These are phyloP conservation scores for Takashimella koratensis DNA, from an alignment of 1,284 basidiomycete species.

Conservation along the genomic window DNA sequence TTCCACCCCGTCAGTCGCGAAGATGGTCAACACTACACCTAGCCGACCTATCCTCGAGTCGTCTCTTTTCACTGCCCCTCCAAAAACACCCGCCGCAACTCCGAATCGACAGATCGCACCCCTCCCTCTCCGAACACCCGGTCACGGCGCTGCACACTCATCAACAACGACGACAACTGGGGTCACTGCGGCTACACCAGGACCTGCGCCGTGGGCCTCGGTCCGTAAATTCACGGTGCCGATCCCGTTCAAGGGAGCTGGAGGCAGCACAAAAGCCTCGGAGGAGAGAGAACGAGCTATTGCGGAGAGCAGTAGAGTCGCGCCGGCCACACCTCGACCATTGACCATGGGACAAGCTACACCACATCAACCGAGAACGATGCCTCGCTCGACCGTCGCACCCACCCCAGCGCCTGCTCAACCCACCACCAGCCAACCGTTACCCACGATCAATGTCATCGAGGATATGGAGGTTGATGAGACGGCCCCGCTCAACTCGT, in stretches of 20 bases:
- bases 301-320: background rate
- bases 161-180: background rate
- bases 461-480: background rate
- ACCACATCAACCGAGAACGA: background rate
- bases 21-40: too few species aligned
- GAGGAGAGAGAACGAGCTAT: background rate
- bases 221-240: background rate
- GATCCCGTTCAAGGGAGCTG: background rate
- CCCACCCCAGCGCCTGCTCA: background rate
- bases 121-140: background rate
- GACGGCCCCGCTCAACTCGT: background rate
- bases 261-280: background rate
- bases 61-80: background rate
- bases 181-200: too few species aligned
- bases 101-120: background rate
- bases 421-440: background rate
- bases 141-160: too few species aligned
- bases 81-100: background rate
- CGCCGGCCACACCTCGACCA: background rate
- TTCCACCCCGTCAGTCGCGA: too few species aligned
- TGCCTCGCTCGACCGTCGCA: too few species aligned
- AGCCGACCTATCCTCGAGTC: background rate
- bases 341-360: background rate
- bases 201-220: background rate
- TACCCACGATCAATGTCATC: background rate